phyloP scores from a whole-genome alignment of 495 filamentous ascomycete species.

The Aspergillus steynii region DNA sequence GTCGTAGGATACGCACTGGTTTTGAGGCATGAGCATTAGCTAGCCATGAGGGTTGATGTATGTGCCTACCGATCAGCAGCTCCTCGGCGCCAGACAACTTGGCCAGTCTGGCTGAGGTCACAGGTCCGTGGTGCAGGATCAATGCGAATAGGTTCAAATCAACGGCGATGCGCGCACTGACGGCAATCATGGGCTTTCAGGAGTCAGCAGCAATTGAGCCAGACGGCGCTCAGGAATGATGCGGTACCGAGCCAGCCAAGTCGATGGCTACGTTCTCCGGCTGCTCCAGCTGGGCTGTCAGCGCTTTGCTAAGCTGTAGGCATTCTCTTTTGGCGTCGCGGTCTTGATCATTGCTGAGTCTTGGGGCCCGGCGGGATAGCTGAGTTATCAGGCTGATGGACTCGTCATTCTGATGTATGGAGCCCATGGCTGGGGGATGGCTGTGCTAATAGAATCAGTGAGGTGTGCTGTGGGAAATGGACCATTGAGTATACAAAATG shows the following conservation, averaged over 20 bases:
- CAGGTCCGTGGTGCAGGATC: conserved; percentile 5
- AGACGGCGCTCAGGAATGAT: neutral
- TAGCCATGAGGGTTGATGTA: neutral
- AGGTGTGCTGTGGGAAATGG: too few relatives aligned
- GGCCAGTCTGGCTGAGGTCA: conserved; percentile 4
- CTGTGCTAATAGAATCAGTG: neutral
- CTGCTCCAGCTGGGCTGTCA: conserved; percentile 11
- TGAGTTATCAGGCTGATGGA: neutral
- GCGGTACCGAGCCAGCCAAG: conserved; percentile 10
- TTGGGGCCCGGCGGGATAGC: neutral
- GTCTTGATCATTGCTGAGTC: neutral
- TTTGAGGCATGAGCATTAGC: neutral
- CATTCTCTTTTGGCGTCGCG: conserved; percentile 3
- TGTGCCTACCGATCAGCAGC: conserved; percentile 6
- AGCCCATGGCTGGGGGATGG: neutral
- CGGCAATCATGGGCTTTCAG: conserved; percentile 10
- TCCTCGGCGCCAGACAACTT: conserved; percentile 8
- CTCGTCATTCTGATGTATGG: neutral
- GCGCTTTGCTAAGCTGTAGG: conserved; percentile 11
- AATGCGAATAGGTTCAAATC: conserved; percentile 7
- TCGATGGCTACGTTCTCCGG: conserved; percentile 10
- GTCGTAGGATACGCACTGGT: conserved; percentile 9
- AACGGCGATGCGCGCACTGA: conserved; percentile 9
- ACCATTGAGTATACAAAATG: too few relatives aligned
- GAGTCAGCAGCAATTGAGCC: neutral